Base-by-base conservation (phyloP, 345 rosid genomes). In the Syzygium oleosum region DNA sequence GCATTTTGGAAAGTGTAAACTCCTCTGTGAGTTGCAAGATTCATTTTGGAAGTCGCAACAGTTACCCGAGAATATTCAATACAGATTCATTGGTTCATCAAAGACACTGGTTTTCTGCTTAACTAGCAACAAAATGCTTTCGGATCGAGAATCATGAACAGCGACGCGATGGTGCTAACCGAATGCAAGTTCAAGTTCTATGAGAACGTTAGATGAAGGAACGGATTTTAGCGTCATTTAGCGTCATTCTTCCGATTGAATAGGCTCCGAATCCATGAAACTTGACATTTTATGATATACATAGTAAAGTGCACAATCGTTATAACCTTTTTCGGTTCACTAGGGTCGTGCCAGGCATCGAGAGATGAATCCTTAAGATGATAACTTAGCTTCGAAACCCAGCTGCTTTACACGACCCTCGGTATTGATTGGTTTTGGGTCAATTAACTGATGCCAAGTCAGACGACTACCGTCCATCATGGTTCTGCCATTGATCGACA, bases 161-260 rank as follows among this genome's bases (percentile, higher is more conserved):
- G 80, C 0, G 29, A 25, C 7, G 41, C 12, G 0, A 65, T 0
- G 43, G 43, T 65, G 22, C 1, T 1, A 17, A 0, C 78, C 0
- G 1, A 7, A 27, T 59, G 65, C 65, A 27, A 65, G 6, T 19
- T 54, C 58, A 16, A 31, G 43, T 65, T 65, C 43, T 2, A 65
- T 65, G 43, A 1, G 7, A 34, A 73, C 1, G 9, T 34, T 73
- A 19, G 49, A 73, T 73, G 49, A 9, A 34, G 4, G 4, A 73
- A 34, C 0, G 49, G 46, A 34, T 73, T 34, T 73, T 4, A 9
- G 49, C 4, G 0, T 34, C 6, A 34, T 34, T 73, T 73, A 19
- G 49, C 14, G 4, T 34, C 49, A 9, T 9, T 73, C 80, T 34
- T 21, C 43, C 2, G 7, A 3, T 68, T 9, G 80, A 73, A n/a